Percentiles rank a stretch among this genome's conserved stretches.
Evolutionary conservation across 169 alveolate species (phyloP).

Genomic region (Babesia sp.): DNA sequence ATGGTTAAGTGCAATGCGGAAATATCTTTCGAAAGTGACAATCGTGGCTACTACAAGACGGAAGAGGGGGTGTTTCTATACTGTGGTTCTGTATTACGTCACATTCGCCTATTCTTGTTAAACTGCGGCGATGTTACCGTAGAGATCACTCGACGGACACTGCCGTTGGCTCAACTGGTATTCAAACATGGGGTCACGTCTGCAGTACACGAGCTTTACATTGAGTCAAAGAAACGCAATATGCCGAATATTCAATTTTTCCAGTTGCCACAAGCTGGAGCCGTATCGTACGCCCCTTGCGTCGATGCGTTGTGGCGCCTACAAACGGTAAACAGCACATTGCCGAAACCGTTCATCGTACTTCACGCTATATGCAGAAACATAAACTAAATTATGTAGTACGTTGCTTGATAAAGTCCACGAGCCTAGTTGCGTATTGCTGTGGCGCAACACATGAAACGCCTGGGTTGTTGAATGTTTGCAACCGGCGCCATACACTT

Average conservation of each 20-base stretch:
- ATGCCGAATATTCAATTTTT: conserved; percentile 39
- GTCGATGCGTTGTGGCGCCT: conserved; percentile 57
- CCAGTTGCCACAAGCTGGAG: conserved; percentile 42
- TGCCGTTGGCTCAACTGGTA: conserved; percentile 44
- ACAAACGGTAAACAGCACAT: conserved; percentile 51
- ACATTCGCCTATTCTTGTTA: conserved; percentile 51
- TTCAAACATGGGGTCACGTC: conserved; percentile 32
- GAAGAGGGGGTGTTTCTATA: conserved; percentile 58
- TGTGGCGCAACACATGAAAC: conserved; percentile 61
- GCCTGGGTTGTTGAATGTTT: conserved; percentile 51
- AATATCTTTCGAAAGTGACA: conserved; percentile 9
- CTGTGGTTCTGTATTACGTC: conserved; percentile 23
- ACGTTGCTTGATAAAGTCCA: conserved; percentile 13
- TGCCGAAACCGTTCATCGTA: conserved; percentile 57
- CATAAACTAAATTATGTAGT: neutral
- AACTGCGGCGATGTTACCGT: conserved; percentile 46
- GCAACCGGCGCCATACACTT: conserved; percentile 40
- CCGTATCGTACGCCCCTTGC: conserved; percentile 36
- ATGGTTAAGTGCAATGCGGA: conserved; percentile 16
- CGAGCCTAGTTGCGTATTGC: conserved; percentile 38
- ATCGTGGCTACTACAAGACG: conserved; percentile 49
- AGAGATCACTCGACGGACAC: conserved; percentile 13
- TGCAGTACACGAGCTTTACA: conserved; percentile 33
- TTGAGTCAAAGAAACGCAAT: conserved; percentile 36
- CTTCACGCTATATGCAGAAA: conserved; percentile 47